phyloP scores from a whole-genome alignment of 139 green algal species.

The Closterium sp. region DNA sequence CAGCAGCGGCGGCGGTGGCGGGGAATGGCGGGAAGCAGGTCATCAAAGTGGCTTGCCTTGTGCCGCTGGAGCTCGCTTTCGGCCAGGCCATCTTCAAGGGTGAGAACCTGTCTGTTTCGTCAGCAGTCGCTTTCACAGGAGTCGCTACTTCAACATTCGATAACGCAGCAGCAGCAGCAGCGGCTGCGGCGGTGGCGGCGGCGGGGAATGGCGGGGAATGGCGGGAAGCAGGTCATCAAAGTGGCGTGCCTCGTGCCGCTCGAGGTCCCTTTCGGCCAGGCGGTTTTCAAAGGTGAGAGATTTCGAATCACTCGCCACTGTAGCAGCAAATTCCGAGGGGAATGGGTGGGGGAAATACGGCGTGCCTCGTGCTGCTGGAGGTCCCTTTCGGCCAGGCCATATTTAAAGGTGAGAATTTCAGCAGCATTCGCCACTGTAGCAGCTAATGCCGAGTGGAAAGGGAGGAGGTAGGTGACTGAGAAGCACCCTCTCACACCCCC shows the following conservation, averaged over 20 bases:
- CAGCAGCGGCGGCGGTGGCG: not conserved
- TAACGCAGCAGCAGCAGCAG: not conserved
- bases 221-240: not conserved
- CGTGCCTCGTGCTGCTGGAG: too few relatives aligned
- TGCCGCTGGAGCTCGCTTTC: not conserved
- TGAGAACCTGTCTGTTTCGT: not conserved
- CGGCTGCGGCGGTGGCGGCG: too few relatives aligned
- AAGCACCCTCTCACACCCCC: too few relatives aligned
- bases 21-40: not conserved
- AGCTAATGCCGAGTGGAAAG: too few relatives aligned
- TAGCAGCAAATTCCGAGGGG: too few relatives aligned
- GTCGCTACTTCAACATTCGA: not conserved
- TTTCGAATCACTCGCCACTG: too few relatives aligned
- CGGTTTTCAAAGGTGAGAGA: not conserved
- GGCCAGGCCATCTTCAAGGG: not conserved
- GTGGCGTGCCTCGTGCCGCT: too few relatives aligned
- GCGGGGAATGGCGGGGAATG: not conserved
- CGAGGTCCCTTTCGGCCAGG: not conserved
- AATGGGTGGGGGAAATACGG: too few relatives aligned
- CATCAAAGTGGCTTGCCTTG: not conserved
- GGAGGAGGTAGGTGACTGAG: too few relatives aligned
- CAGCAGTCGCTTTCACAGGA: too few relatives aligned
- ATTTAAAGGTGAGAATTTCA: not conserved
- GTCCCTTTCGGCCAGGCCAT: not conserved
- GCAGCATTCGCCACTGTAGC: too few relatives aligned